phyloP scores from a whole-genome alignment of 2,329 filamentous ascomycete genomes.

The Fusarium coffeatum region DNA sequence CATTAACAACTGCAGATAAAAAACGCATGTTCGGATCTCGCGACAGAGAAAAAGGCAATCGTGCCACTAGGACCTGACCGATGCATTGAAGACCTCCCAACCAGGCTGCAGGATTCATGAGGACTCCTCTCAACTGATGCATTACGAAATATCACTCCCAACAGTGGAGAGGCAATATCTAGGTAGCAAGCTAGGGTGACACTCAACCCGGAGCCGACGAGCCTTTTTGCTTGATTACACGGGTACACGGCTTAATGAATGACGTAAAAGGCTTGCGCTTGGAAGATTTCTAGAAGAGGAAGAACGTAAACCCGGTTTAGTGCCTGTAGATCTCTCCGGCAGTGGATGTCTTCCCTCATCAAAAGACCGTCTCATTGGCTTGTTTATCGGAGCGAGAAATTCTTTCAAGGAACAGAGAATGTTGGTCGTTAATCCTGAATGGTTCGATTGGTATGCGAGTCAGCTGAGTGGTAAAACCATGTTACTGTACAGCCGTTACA shows the following conservation, averaged over 20 bases:
- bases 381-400: conserved; percentile 19
- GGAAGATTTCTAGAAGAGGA: conserved; percentile 38
- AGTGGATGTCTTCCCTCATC: neutral
- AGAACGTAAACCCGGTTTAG: conserved; percentile 20
- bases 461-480: conserved; percentile 12
- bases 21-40: neutral
- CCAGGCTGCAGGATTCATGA: no score
- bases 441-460: conserved; percentile 21
- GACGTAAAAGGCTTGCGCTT: conserved; percentile 26
- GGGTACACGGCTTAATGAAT: neutral
- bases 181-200: conserved; percentile 4
- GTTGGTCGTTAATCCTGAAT: conserved; percentile 2
- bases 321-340: conserved; percentile 16
- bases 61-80: conserved; percentile 5
- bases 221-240: neutral
- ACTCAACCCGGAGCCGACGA: conserved; percentile 1
- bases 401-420: neutral
- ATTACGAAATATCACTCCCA: neutral
- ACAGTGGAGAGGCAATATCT: conserved; percentile 1
- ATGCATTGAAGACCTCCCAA: no score
- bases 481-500: conserved; percentile 3
- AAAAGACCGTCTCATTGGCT: neutral
- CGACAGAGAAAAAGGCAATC: neutral
- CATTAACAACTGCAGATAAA: neutral
- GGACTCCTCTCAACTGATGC: neutral